phyloP scores from a whole-genome alignment of 2,329 filamentous ascomycete genomes.

The Malbranchea cinnamomea region DNA sequence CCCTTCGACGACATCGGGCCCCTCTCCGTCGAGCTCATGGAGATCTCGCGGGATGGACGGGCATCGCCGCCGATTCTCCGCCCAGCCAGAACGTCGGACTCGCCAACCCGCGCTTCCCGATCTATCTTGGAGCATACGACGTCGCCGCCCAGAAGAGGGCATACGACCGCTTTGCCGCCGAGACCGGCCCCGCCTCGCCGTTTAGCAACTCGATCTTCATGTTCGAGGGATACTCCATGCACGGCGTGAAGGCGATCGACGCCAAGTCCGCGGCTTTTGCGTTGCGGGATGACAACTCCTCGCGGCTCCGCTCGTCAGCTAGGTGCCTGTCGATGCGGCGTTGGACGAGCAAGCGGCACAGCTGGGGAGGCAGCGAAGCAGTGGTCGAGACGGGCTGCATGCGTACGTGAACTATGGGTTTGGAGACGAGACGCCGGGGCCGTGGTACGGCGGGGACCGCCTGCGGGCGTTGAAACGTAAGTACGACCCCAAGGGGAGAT shows the following conservation, averaged over 20 bases:
- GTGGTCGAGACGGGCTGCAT: conserved; percentile 11
- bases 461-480: conserved; percentile 19
- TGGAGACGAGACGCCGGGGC: conserved; percentile 15
- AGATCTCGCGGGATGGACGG: conserved; percentile 32
- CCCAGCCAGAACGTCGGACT: conserved; percentile 30
- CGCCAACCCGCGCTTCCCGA: conserved; percentile 31
- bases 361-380: conserved; percentile 16
- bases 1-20: conserved; percentile 32
- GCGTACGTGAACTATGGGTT: conserved; percentile 21
- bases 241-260: conserved; percentile 28
- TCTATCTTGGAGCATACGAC: conserved; percentile 30
- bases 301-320: conserved; percentile 18
- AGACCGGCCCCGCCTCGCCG: conserved; percentile 16
- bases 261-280: conserved; percentile 30
- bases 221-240: conserved; percentile 40
- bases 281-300: conserved; percentile 33
- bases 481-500: conserved; percentile 21
- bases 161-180: conserved; percentile 24
- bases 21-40: conserved; percentile 23
- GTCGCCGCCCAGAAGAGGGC: conserved; percentile 20
- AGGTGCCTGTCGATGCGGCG: conserved; percentile 13
- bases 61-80: conserved; percentile 21
- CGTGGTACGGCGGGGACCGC: conserved; percentile 18
- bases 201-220: conserved; percentile 35
- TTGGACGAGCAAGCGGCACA: conserved; percentile 14